Percentiles rank a stretch among this genome's conserved stretches.
These are phyloP conservation scores for Trichoderma sp. DNA, from an alignment of 2,329 filamentous ascomycete genomes.

Conservation along the genomic window DNA sequence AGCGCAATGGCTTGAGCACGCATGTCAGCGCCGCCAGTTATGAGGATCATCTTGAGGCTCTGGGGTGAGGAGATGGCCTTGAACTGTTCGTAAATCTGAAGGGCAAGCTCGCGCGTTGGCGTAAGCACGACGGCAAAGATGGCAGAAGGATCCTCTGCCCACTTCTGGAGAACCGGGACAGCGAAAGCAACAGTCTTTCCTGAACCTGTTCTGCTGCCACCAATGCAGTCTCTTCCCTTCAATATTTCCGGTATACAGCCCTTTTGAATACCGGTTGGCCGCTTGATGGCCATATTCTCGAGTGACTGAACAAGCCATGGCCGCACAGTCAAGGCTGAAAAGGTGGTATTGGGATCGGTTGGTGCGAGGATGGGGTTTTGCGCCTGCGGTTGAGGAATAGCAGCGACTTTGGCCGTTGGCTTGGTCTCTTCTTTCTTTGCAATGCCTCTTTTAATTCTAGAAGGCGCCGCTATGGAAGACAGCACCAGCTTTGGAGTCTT, in stretches of 20 bases:
- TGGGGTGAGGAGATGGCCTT: constrained; percentile 88
- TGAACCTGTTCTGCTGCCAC: constrained; percentile 90
- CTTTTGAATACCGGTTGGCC: constrained; percentile 90
- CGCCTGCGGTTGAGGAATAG: constrained; percentile 23
- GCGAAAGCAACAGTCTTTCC: constrained; percentile 97
- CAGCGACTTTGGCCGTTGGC: constrained; percentile 17
- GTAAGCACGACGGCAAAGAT: constrained; percentile 90
- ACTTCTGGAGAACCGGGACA: constrained; percentile 89
- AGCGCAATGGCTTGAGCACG: constrained; percentile 83
- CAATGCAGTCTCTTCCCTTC: constrained; percentile 89
- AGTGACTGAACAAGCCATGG: constrained; percentile 90
- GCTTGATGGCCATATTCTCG: constrained; percentile 73
- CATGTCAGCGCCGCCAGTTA: constrained; percentile 94
- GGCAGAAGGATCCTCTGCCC: constrained; percentile 87
- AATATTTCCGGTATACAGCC: constrained; percentile 91
- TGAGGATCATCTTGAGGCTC: constrained; percentile 81
- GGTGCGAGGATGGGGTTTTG: constrained; percentile 50
- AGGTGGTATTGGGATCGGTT: constrained; percentile 62
- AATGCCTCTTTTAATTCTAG: constrained; percentile 51
- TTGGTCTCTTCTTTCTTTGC: constrained; percentile 29
- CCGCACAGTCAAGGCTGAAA: constrained; percentile 70
- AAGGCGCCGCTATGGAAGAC: constrained; percentile 53
- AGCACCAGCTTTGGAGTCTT: constrained; percentile 37
- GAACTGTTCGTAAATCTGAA: constrained; percentile 96
- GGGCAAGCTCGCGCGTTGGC: constrained; percentile 84